A percentile compares a stretch with the other conserved stretches of the same genome.
These are phyloP conservation scores for Litchi chinensis DNA, from an alignment of 345 rosid genomes.

Conservation along the genomic window DNA sequence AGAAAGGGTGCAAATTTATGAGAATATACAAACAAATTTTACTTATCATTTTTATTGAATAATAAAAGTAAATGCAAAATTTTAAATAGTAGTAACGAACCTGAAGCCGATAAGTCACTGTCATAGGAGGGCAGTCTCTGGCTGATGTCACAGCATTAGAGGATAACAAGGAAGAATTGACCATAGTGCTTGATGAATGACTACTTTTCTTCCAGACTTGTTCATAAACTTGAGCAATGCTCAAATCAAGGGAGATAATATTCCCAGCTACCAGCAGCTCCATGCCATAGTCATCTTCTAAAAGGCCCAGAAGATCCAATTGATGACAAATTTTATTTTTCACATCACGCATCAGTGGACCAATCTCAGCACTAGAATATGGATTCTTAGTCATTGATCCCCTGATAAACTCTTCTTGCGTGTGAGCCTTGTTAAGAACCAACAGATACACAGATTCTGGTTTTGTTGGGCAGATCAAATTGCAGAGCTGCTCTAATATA, in stretches of 20 bases:
- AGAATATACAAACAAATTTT: not conserved
- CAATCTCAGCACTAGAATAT: constrained; percentile 94
- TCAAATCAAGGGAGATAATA: constrained; percentile 95
- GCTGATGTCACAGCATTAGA: constrained; percentile 56
- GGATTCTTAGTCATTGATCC: constrained; percentile 99
- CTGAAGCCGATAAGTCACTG: constrained; percentile 98
- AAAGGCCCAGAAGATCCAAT: constrained; percentile 80
- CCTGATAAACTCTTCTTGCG: constrained; percentile 96
- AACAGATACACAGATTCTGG: constrained; percentile 88
- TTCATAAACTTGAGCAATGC: constrained; percentile 97
- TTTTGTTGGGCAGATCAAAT: constrained; percentile 96
- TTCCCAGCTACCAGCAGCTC: constrained; percentile 96
- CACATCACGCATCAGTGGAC: constrained; percentile 99
- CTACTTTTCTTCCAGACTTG: constrained; percentile 92
- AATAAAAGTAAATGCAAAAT: not conserved
- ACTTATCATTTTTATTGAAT: not conserved
- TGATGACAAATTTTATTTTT: constrained; percentile 97
- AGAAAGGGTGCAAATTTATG: not conserved
- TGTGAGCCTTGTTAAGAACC: constrained; percentile 92
- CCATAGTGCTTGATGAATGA: constrained; percentile 66
- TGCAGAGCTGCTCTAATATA: constrained; percentile 97
- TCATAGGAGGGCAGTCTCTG: constrained; percentile 94
- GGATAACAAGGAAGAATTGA: constrained; percentile 62
- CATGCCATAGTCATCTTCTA: constrained; percentile 98
- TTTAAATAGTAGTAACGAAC: constrained; percentile 40